Evolutionary conservation across 2,329 filamentous ascomycete species (phyloP).

Genomic region (Paraphoma chrysanthemicola): DNA sequence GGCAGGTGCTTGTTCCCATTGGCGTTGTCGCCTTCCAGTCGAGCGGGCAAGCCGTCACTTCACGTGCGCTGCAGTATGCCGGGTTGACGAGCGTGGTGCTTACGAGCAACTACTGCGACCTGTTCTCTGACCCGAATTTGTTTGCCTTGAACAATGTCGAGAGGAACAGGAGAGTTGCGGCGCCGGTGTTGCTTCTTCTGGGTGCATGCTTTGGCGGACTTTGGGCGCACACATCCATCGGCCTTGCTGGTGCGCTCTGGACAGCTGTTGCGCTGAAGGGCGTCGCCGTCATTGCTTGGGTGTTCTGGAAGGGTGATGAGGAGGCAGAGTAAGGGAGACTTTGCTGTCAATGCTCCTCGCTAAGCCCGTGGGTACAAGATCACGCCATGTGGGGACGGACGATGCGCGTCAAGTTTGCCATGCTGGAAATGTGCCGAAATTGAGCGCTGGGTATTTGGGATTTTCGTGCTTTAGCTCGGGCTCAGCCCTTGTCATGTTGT

Average conservation of each 20-base stretch:
- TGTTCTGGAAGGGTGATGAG: conserved; percentile 49
- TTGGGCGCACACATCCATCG: conserved; percentile 60
- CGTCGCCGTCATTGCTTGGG: conserved; percentile 48
- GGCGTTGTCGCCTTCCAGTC: conserved; percentile 77
- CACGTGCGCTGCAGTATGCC: conserved; percentile 71
- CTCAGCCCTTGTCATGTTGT: too few relatives aligned
- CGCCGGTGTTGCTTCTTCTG: conserved; percentile 59
- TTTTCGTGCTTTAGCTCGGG: too few relatives aligned
- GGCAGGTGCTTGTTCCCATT: conserved; percentile 68
- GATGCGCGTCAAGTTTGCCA: too few relatives aligned
- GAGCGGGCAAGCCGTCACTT: conserved; percentile 79
- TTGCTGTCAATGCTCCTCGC: neutral
- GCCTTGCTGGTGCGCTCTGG: conserved; percentile 61
- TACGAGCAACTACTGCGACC: conserved; percentile 81
- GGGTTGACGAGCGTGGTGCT: conserved; percentile 79
- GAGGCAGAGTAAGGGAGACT: neutral
- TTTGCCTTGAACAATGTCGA: conserved; percentile 57
- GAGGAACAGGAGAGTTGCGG: conserved; percentile 60
- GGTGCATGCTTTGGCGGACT: conserved; percentile 63
- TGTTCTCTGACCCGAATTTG: conserved; percentile 72
- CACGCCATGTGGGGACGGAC: too few relatives aligned
- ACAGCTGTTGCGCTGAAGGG: conserved; percentile 52
- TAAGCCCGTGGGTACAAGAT: too few relatives aligned
- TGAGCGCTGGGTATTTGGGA: too few relatives aligned
- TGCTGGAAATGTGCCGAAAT: too few relatives aligned